These are phyloP conservation scores for Chalciporus sphaerocephalus DNA, from an alignment of 768 basidiomycete genomes.

Conservation along the genomic window DNA sequence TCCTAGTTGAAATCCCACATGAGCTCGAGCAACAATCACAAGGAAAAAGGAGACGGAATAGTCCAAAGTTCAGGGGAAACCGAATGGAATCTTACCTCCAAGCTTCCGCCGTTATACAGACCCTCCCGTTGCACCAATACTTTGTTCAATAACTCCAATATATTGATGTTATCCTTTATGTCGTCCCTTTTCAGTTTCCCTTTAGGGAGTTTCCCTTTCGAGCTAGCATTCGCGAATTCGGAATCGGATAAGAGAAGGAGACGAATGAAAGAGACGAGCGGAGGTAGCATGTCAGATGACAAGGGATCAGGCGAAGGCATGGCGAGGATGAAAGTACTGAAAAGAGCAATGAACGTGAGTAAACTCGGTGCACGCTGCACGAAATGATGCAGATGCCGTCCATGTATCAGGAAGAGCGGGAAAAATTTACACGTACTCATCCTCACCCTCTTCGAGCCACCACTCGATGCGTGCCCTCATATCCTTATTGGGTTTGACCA, in stretches of 20 bases:
- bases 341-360: not conserved
- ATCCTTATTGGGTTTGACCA: constrained; percentile 24
- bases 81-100: constrained; percentile 39
- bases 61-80: not conserved
- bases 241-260: constrained; percentile 52
- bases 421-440: constrained; percentile 59
- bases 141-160: constrained; percentile 44
- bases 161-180: constrained; percentile 12
- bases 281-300: constrained; percentile 47
- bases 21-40: not conserved
- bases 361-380: constrained; percentile 1
- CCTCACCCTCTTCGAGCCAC: constrained; percentile 88
- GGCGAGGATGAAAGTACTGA: constrained; percentile 10
- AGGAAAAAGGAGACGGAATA: not conserved
- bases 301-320: constrained; percentile 42
- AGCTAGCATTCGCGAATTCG: constrained; percentile 57
- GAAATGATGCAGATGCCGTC: not conserved
- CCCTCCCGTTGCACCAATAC: constrained; percentile 46
- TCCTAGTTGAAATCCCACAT: constrained; percentile 36
- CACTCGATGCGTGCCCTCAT: constrained; percentile 64
- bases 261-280: constrained; percentile 61
- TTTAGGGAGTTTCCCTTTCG: constrained; percentile 72
- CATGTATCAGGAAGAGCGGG: not conserved
- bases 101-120: constrained; percentile 35
- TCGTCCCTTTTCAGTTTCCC: constrained; percentile 37